Percentiles rank a stretch among this genome's conserved stretches.
phyloP scores from a whole-genome alignment of 805 yeast species.

The Yamadazyma akitaensis region DNA sequence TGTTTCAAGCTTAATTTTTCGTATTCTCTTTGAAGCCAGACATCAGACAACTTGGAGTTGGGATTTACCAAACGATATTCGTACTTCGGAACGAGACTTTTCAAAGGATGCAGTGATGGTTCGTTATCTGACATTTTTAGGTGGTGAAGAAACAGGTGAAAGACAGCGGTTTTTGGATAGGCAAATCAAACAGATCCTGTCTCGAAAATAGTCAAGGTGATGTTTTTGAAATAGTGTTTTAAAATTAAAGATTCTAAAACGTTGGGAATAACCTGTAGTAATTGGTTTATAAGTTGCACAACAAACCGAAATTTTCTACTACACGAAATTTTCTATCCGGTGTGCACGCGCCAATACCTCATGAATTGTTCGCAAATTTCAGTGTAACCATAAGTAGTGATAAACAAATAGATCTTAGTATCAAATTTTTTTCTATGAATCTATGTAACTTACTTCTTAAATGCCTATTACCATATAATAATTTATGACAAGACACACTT shows the following conservation, averaged over 20 bases:
- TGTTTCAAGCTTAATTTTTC: constrained; percentile 22
- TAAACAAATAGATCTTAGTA: too few relatives aligned
- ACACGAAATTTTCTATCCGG: not conserved
- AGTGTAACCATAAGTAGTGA: too few relatives aligned
- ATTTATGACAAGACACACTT: not conserved
- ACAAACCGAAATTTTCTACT: not conserved
- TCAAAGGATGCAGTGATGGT: constrained; percentile 35
- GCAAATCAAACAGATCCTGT: not conserved
- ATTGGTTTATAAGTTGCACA: not conserved
- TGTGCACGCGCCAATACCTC: not conserved
- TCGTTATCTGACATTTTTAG: constrained; percentile 3
- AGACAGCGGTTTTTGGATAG: not conserved
- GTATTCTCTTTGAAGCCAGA: constrained; percentile 29
- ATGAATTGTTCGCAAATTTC: not conserved
- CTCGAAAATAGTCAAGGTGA: not conserved
- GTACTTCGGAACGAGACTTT: constrained; percentile 23
- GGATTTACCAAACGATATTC: constrained; percentile 33
- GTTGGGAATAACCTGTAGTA: not conserved
- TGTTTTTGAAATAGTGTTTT: not conserved
- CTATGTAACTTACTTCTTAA: not conserved
- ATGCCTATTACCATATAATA: not conserved
- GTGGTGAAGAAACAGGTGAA: not conserved
- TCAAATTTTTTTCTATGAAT: too few relatives aligned
- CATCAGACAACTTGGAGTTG: constrained; percentile 27
- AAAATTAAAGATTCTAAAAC: not conserved